Percentiles rank a stretch among this genome's conserved stretches.
phyloP scores from a whole-genome alignment of 2,329 filamentous ascomycete species.

The Epichloe gansuensis region DNA sequence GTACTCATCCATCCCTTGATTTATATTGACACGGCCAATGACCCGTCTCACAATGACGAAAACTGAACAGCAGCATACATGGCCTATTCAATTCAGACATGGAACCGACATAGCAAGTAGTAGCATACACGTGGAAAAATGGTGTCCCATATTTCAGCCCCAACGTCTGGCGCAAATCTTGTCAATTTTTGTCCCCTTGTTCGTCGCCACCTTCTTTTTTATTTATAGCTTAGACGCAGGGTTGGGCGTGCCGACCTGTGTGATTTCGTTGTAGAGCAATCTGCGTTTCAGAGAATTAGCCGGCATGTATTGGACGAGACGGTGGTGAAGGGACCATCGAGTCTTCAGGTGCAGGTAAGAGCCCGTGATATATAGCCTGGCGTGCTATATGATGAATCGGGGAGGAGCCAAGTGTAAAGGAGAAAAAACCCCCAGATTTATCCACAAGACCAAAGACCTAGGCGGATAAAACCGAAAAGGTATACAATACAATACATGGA shows the following conservation, averaged over 20 bases:
- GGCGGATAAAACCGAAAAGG: too few species aligned
- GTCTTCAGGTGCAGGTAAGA: neutral
- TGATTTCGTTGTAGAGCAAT: constrained; percentile 80
- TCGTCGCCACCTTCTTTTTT: neutral
- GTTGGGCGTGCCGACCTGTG: constrained; percentile 49
- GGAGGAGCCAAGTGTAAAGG: neutral
- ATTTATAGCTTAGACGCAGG: constrained; percentile 50
- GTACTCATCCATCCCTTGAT: too few species aligned
- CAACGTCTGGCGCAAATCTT: neutral
- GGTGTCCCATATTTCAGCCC: neutral
- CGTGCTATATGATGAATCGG: too few species aligned
- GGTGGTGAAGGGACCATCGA: neutral
- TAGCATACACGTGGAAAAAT: neutral
- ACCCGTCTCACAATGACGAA: neutral
- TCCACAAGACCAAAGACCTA: too few species aligned
- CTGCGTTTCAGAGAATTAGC: constrained; percentile 28
- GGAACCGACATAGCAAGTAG: neutral
- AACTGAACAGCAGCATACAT: neutral
- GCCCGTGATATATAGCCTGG: neutral
- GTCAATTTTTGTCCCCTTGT: neutral
- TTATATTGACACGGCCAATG: neutral
- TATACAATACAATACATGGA: too few species aligned
- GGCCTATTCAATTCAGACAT: neutral
- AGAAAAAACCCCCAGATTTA: too few species aligned
- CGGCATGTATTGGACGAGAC: neutral